Conservation (phyloP, 176 grass and related monocot species). For the Avena eriantha region DNA sequence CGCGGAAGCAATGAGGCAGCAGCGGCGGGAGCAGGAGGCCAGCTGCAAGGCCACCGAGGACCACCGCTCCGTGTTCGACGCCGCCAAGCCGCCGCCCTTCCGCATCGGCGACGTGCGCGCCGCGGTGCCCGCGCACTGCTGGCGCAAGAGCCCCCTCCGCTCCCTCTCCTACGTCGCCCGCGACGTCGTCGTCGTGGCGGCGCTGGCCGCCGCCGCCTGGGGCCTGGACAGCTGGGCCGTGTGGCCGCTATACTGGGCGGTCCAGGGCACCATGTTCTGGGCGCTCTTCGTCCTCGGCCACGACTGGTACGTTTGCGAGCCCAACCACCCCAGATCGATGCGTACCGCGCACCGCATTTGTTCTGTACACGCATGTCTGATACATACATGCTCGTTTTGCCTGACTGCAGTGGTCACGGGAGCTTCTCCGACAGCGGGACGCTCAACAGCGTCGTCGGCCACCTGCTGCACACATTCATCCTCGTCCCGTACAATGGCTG, state of each 20-base stretch:
- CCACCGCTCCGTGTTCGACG: slow-evolving; percentile 6
- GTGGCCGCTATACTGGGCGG: slow-evolving; percentile 81
- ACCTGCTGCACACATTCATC: slow-evolving; percentile 73
- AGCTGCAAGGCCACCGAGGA: slow-evolving; percentile 37
- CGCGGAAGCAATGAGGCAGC: slow-evolving; percentile 4
- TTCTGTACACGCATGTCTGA: not conserved
- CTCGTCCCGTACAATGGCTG: slow-evolving; percentile 93
- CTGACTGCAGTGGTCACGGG: slow-evolving; percentile 69
- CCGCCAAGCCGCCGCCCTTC: slow-evolving; percentile 39
- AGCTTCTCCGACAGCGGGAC: slow-evolving; percentile 69
- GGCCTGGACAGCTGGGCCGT: slow-evolving; percentile 23
- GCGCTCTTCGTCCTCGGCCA: slow-evolving; percentile 94
- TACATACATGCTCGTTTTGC: not conserved
- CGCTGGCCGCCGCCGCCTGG: slow-evolving; percentile 40
- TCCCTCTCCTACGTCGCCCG: slow-evolving; percentile 72
- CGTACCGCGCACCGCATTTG: slow-evolving; percentile 19
- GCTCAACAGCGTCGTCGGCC: slow-evolving; percentile 78
- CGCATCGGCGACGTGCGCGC: slow-evolving; percentile 58
- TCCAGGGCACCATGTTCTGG: slow-evolving; percentile 96
- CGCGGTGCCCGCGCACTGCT: slow-evolving; percentile 73
- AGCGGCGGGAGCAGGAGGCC: slow-evolving; percentile 21
- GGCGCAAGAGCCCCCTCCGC: slow-evolving; percentile 66
- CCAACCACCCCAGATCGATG: not conserved
- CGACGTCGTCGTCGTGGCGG: slow-evolving; percentile 48
- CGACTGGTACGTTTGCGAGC: slow-evolving; percentile 60